A percentile compares a stretch with the other conserved stretches of the same genome.
These are phyloP conservation scores for Globisporangium nodosum DNA, from an alignment of 352 stramenopile genomes.

Conservation along the genomic window DNA sequence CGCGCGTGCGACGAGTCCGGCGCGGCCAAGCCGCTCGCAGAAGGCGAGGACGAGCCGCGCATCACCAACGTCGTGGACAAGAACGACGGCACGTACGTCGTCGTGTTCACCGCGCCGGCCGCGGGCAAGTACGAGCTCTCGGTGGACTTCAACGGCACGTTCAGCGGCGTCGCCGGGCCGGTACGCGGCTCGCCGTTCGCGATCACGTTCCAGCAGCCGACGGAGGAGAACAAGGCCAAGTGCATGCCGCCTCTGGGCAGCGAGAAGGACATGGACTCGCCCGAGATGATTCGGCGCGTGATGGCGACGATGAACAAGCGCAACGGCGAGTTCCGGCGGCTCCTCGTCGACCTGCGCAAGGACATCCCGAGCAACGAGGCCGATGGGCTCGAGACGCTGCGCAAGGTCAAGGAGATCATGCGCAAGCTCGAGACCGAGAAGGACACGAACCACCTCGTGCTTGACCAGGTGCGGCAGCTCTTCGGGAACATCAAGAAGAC, in stretches of 20 bases:
- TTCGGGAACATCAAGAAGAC: constrained; percentile 80
- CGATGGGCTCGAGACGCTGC: constrained; percentile 71
- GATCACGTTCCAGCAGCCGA: constrained; percentile 35
- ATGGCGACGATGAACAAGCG: constrained; percentile 84
- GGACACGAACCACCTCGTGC: constrained; percentile 54
- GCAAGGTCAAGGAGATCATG: constrained; percentile 84
- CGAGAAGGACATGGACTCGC: constrained; percentile 74
- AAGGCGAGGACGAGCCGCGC: constrained; percentile 18
- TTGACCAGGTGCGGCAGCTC: constrained; percentile 75
- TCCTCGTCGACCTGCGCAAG: constrained; percentile 76
- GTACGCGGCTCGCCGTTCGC: constrained; percentile 93
- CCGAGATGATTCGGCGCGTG: constrained; percentile 59
- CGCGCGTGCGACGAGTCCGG: constrained; percentile 15
- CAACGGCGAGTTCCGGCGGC: constrained; percentile 73
- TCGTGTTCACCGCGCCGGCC: constrained; percentile 82
- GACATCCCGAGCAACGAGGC: constrained; percentile 77
- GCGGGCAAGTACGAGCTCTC: constrained; percentile 84
- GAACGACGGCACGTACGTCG: constrained; percentile 92
- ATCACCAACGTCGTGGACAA: constrained; percentile 77
- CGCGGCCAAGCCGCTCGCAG: constrained; percentile 4
- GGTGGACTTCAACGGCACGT: constrained; percentile 92
- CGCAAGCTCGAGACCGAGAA: constrained; percentile 72
- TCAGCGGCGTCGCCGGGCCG: constrained; percentile 88
- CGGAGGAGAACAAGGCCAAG: constrained; percentile 69
- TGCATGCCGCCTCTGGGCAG: constrained; percentile 58